These are phyloP conservation scores for Cynara cardunculus DNA, from an alignment of 129 eudicot genomes.

Conservation along the genomic window DNA sequence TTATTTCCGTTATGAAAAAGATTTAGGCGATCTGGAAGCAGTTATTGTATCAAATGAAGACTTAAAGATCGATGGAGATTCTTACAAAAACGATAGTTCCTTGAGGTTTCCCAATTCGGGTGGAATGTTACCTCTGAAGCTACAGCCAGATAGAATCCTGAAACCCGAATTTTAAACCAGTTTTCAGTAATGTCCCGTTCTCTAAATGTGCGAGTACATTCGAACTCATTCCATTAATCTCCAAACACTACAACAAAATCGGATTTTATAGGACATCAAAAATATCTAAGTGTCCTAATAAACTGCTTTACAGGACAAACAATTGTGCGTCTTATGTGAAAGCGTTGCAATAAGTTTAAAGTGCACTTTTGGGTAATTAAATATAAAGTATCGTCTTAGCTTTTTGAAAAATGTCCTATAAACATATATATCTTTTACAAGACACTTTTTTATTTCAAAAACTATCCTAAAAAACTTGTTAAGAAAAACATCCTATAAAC, in stretches of 20 bases:
- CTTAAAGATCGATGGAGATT: neutral
- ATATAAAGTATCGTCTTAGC: neutral
- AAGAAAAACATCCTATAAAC: neutral
- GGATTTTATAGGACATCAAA: neutral
- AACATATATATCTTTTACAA: neutral
- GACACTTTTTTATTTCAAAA: neutral
- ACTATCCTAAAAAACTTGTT: neutral
- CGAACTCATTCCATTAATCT: neutral
- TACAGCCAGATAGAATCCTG: conserved; percentile 84
- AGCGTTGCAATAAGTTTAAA: neutral
- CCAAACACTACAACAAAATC: neutral
- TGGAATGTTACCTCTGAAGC: conserved; percentile 81
- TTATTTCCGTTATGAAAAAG: neutral
- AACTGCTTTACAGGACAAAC: neutral
- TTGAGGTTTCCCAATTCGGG: conserved; percentile 69
- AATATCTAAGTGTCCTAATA: neutral
- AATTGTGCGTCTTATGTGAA: neutral
- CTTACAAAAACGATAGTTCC: conserved; percentile 76
- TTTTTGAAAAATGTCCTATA: no score
- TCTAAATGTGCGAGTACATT: neutral
- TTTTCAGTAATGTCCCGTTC: neutral
- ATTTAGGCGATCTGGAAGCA: neutral
- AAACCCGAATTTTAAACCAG: conserved; percentile 12
- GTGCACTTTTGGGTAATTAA: neutral
- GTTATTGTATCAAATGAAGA: neutral